Conservation (phyloP, 2,329 filamentous ascomycete genomes). For the Diaporthe sp. region DNA sequence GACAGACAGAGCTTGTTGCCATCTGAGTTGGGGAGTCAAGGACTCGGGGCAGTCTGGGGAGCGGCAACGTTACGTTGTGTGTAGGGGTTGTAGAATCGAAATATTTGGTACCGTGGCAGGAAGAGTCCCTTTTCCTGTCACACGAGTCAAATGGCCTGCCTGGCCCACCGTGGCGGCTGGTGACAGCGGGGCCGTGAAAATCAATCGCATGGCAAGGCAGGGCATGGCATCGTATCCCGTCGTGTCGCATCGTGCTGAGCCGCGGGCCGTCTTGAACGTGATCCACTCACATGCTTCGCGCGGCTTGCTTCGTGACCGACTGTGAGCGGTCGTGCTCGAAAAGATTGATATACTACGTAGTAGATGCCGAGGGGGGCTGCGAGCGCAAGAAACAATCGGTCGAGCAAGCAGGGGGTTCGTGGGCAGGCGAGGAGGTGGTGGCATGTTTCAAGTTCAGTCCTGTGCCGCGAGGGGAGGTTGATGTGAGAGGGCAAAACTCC, state of each 20-base stretch:
- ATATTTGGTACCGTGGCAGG: neutral
- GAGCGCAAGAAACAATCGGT: conserved; percentile 18
- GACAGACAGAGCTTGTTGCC: conserved; percentile 28
- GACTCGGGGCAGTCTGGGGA: neutral
- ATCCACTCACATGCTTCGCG: conserved; percentile 21
- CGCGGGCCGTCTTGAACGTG: conserved; percentile 8
- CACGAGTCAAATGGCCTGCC: conserved; percentile 17
- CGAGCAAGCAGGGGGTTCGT: conserved; percentile 8
- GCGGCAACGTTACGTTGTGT: conserved; percentile 23
- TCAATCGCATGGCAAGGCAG: conserved; percentile 25
- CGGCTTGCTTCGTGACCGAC: neutral
- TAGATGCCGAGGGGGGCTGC: neutral
- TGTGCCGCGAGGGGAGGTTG: conserved; percentile 19
- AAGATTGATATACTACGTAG: neutral
- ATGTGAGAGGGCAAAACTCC: conserved; percentile 17
- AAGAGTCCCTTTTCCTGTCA: conserved; percentile 14
- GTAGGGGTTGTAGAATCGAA: neutral
- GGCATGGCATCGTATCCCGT: conserved; percentile 7
- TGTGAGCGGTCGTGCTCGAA: neutral
- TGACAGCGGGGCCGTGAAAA: conserved; percentile 26
- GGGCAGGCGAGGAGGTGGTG: neutral
- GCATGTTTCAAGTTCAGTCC: conserved; percentile 29
- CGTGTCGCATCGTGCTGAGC: conserved; percentile 12
- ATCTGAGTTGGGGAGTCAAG: neutral
- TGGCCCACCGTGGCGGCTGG: conserved; percentile 25